A percentile compares a stretch with the other conserved stretches of the same genome.
Conservation (phyloP, 1,284 basidiomycete genomes). For the Leccinum idahoense region DNA sequence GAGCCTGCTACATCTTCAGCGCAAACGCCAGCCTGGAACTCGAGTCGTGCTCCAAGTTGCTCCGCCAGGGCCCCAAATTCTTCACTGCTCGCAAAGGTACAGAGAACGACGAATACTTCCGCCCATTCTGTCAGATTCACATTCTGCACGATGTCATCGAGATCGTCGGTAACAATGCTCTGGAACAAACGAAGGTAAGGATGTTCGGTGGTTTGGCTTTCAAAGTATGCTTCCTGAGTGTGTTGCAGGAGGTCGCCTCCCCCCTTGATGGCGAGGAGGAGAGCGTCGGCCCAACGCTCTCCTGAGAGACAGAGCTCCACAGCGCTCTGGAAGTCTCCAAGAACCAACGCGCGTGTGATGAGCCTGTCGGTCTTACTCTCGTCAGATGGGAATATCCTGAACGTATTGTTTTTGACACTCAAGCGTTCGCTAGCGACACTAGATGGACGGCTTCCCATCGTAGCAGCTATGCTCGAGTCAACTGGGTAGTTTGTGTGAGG, state of each 20-base stretch:
- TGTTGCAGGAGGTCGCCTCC: slow-evolving; percentile 84
- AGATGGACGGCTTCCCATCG: slow-evolving; percentile 81
- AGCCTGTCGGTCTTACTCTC: slow-evolving; percentile 87
- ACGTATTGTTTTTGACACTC: slow-evolving; percentile 68
- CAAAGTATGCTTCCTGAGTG: slow-evolving; percentile 94
- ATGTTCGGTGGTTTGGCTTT: slow-evolving; percentile 67
- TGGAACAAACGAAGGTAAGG: slow-evolving; percentile 95
- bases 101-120: slow-evolving; percentile 95
- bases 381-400: slow-evolving; percentile 87
- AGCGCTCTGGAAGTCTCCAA: slow-evolving; percentile 92
- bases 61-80: slow-evolving; percentile 88
- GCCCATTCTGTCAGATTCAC: slow-evolving; percentile 94
- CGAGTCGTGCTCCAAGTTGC: slow-evolving; percentile 87
- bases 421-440: slow-evolving; percentile 57
- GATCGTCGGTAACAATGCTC: slow-evolving; percentile 89
- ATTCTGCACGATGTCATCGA: slow-evolving; percentile 68
- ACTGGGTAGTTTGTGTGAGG: slow-evolving; percentile 76
- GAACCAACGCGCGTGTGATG: slow-evolving; percentile 88
- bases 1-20: slow-evolving; percentile 23
- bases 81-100: slow-evolving; percentile 85
- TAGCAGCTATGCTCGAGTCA: slow-evolving; percentile 88
- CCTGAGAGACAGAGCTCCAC: slow-evolving; percentile 89
- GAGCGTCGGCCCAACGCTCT: slow-evolving; percentile 91
- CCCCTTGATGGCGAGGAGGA: slow-evolving; percentile 88
- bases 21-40: slow-evolving; percentile 37